Conservation (phyloP, 2,329 filamentous ascomycete genomes). For the Cercospora zeae-maydis region DNA sequence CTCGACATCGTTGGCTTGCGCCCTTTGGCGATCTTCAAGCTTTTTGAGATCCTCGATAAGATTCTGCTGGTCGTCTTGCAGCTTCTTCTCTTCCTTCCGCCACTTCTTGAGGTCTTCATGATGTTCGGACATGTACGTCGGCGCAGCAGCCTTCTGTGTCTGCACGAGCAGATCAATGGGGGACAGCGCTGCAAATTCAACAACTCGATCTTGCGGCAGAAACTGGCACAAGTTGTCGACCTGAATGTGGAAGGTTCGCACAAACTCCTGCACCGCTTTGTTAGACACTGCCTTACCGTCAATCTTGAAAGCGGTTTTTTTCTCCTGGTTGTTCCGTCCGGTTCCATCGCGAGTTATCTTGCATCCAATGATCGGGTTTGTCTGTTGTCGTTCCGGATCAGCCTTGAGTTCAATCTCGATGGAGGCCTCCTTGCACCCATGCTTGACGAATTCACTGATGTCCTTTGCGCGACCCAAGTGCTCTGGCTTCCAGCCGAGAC, state of each 20-base stretch:
- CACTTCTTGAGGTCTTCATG: slow-evolving; percentile 71
- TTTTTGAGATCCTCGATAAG: slow-evolving; percentile 62
- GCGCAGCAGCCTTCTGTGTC: slow-evolving; percentile 83
- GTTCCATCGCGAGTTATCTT: slow-evolving; percentile 72
- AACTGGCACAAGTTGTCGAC: slow-evolving; percentile 98
- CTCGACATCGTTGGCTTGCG: slow-evolving; percentile 77
- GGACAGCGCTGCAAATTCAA: slow-evolving; percentile 82
- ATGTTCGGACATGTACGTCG: slow-evolving; percentile 72
- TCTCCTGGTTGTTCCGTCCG: slow-evolving; percentile 39
- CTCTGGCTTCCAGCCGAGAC: slow-evolving; percentile 77
- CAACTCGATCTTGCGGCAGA: slow-evolving; percentile 89
- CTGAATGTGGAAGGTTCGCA: slow-evolving; percentile 75
- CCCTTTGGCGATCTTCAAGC: slow-evolving; percentile 68
- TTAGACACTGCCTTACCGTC: slow-evolving; percentile 62
- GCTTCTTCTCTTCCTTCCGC: slow-evolving; percentile 64
- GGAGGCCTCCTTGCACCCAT: slow-evolving; percentile 69
- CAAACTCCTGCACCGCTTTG: slow-evolving; percentile 64
- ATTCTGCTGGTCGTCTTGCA: slow-evolving; percentile 48
- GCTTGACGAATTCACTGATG: slow-evolving; percentile 87
- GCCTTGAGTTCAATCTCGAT: slow-evolving; percentile 89
- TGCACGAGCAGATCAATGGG: slow-evolving; percentile 78
- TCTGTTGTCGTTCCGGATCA: slow-evolving; percentile 50
- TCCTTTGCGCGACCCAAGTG: slow-evolving; percentile 82
- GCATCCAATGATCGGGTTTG: slow-evolving; percentile 71
- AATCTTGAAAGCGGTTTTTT: slow-evolving; percentile 73